These are phyloP conservation scores for Clitopilus hobsonii DNA, from an alignment of 768 basidiomycete genomes.

Conservation along the genomic window DNA sequence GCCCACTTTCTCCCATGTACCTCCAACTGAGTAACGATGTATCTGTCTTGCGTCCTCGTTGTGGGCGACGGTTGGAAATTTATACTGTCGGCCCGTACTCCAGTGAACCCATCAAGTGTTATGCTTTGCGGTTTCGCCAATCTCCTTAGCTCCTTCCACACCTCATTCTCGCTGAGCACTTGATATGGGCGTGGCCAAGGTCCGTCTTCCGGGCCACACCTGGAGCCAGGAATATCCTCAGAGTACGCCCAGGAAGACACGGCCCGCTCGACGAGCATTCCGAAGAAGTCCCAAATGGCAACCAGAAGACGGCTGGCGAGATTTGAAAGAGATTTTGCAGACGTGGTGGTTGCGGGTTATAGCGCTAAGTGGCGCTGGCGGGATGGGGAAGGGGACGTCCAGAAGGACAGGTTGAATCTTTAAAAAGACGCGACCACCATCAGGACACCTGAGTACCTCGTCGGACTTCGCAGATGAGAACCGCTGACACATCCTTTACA, in stretches of 20 bases:
- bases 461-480: not conserved
- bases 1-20: conserved; percentile 55
- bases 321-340: not conserved
- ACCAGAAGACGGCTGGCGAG: not conserved
- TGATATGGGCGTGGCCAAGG: conserved; percentile 61
- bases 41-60: conserved; percentile 58
- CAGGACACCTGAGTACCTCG: not conserved
- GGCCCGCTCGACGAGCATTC: conserved; percentile 35
- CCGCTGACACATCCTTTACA: not conserved
- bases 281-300: conserved; percentile 17
- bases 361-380: not conserved
- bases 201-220: conserved; percentile 60
- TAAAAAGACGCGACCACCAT: not conserved
- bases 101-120: conserved; percentile 26
- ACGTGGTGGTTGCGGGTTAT: not conserved
- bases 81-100: conserved; percentile 48
- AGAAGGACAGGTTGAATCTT: not conserved
- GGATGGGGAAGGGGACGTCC: not conserved
- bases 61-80: conserved; percentile 63
- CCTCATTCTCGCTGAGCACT: conserved; percentile 41
- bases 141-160: conserved; percentile 47
- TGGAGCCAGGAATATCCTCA: conserved; percentile 58
- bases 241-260: conserved; percentile 43
- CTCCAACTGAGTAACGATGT: conserved; percentile 52
- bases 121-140: conserved; percentile 49